A percentile compares a stretch with the other conserved stretches of the same genome.
phyloP scores from a whole-genome alignment of 2,329 filamentous ascomycete genomes.

The Cytospora schulzeri region DNA sequence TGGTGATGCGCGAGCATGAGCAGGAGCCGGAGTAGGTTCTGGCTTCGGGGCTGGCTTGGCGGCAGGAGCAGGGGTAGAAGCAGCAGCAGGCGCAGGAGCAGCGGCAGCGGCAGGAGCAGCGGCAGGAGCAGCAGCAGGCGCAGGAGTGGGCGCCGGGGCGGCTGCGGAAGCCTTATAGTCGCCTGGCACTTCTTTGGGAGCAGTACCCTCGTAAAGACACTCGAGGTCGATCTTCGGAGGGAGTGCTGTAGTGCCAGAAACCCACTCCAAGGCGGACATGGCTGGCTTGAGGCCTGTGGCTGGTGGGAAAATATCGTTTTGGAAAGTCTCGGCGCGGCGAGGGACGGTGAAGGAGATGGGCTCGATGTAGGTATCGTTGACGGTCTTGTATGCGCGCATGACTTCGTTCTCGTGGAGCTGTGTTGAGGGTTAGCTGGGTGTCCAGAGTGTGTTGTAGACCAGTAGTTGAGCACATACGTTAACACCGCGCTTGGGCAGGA shows the following conservation, averaged over 20 bases:
- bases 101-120: conserved; percentile 46
- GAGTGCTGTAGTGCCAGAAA: conserved; percentile 78
- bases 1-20: conserved; percentile 59
- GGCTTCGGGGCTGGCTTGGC: conserved; percentile 54
- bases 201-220: conserved; percentile 83
- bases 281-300: conserved; percentile 78
- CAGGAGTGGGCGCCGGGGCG: conserved; percentile 46
- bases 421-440: conserved; percentile 27
- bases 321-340: conserved; percentile 89
- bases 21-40: conserved; percentile 52
- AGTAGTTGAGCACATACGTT: conserved; percentile 59
- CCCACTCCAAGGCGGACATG: conserved; percentile 80
- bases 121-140: conserved; percentile 48
- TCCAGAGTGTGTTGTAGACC: background rate
- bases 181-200: conserved; percentile 73
- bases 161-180: conserved; percentile 64
- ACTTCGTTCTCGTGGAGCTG: conserved; percentile 93
- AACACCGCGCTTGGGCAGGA: conserved; percentile 91
- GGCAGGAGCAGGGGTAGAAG: conserved; percentile 46
- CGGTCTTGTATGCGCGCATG: conserved; percentile 94
- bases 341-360: conserved; percentile 98
- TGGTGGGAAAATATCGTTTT: conserved; percentile 95
- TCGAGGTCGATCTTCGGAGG: conserved; percentile 94
- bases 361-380: conserved; percentile 92
- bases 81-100: conserved; percentile 43